Conservation (phyloP, 2,329 filamentous ascomycete species). For the Clarireedia hainanense region DNA sequence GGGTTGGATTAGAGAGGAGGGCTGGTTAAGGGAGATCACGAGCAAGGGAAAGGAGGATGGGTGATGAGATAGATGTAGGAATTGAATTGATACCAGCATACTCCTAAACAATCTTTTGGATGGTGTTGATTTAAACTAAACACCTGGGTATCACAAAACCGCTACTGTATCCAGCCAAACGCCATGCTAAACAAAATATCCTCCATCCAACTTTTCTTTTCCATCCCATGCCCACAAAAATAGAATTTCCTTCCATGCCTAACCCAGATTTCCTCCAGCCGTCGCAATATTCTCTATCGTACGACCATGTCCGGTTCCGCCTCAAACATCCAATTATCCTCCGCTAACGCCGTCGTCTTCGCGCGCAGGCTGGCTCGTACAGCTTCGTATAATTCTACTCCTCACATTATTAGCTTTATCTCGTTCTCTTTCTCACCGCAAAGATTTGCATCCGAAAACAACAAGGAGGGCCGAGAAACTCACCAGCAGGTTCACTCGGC, state of each 20-base stretch:
- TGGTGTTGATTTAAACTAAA: constrained; percentile 2
- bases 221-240: no score
- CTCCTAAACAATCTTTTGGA: constrained; percentile 11
- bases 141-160: constrained; percentile 23
- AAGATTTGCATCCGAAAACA: neutral
- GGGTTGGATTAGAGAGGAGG: constrained; percentile 44
- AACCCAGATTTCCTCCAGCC: neutral
- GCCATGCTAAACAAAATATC: neutral
- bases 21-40: no score
- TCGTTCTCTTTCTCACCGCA: neutral
- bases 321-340: constrained; percentile 91
- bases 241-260: no score
- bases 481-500: constrained; percentile 60
- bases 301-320: constrained; percentile 30
- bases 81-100: constrained; percentile 3
- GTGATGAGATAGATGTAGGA: neutral
- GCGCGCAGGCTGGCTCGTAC: constrained; percentile 62
- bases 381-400: constrained; percentile 58
- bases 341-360: constrained; percentile 65
- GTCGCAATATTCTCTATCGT: constrained; percentile 8
- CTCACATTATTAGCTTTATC: no score
- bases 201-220: no score
- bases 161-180: neutral
- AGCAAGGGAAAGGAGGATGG: no score
- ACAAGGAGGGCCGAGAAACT: constrained; percentile 19